A percentile compares a stretch with the other conserved stretches of the same genome.
Evolutionary conservation across 1,284 basidiomycete genomes (phyloP).

Genomic region (Sanguinoderma infundibulare): DNA sequence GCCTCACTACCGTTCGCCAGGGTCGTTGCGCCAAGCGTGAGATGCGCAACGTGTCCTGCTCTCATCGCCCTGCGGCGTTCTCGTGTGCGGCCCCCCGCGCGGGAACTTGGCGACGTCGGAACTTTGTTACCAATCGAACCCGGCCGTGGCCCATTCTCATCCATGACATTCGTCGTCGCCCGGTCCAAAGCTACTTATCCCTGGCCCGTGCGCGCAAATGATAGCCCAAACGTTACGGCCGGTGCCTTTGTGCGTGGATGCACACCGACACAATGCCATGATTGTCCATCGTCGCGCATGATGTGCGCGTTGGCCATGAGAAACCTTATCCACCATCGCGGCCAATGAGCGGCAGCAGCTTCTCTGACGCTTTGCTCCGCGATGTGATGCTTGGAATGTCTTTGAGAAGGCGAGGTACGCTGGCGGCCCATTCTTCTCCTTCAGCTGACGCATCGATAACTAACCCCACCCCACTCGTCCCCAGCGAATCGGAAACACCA

Average conservation of each 20-base stretch:
- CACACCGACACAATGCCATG: background rate
- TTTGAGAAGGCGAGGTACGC: too few species aligned
- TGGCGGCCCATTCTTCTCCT: too few species aligned
- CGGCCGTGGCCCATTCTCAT: background rate
- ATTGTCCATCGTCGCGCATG: background rate
- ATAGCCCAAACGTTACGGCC: background rate
- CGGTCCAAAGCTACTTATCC: too few species aligned
- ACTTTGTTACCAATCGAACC: background rate
- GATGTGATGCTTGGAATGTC: too few species aligned
- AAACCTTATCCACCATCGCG: too few species aligned
- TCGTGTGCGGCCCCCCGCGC: conserved; percentile 3
- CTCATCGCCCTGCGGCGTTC: conserved; percentile 8
- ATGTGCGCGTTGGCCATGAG: background rate
- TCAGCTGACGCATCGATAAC: too few species aligned
- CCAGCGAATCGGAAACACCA: too few species aligned
- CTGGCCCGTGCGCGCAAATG: conserved; percentile 6
- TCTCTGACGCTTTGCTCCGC: too few species aligned
- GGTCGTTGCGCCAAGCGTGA: conserved; percentile 2
- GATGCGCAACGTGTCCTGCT: background rate
- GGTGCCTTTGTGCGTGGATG: background rate
- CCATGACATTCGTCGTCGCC: background rate
- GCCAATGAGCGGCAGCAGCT: too few species aligned
- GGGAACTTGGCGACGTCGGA: background rate
- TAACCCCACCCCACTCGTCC: too few species aligned
- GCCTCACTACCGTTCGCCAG: background rate